Evolutionary conservation across 2,329 filamentous ascomycete species (phyloP), one percentile per base, ranked within the genome.

Genomic region (Cercospora zeina): DNA sequence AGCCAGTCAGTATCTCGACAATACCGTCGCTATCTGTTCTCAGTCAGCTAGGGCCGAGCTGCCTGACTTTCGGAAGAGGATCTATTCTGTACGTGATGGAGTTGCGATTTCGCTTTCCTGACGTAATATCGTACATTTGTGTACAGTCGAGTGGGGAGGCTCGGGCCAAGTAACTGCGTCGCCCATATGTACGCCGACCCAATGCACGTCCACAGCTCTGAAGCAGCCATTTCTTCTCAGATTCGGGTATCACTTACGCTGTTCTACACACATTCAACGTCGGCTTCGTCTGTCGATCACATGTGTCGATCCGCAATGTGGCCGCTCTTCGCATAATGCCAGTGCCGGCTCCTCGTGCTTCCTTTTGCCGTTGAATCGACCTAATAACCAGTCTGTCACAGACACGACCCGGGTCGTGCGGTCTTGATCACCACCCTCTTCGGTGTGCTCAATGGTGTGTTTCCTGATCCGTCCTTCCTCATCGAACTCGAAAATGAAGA

Each of bases 401-500:
- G 89, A 92, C 14, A 97, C 91, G 19, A 99, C 89, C 72, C 88
- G 90, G 21, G 90, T 88, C 27, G 90, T 92, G 65, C 85, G 86
- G 70, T 97, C 93, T 86, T 89, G 96, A 63, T 91, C 86, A 39
- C 88, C 86, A 14, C 88, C 87, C 71, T 95, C 88, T 70, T 97
- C 89, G 1, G 90, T 89, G 77, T 96, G 90, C 77, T 99, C 95
- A 71, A 99, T 97, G 0, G 91, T 96, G 76, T 97, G 95, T 68
- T 86, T 91, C 53, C 89, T 77, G 36, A 99, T 86, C 66, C 91
- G 83, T 1, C 95, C 95, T 70, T 96, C 85, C 51, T 86, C 82
- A 72, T 97, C 95, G 74, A 99, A 99, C 67, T 96, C 91, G 75
- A 99, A 99, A 62, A 96, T 88, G 77, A 97, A 99, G 10, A 97